Evolutionary conservation across 169 alveolate genomes (phyloP).

Genomic region (Eimeria brunetti): DNA sequence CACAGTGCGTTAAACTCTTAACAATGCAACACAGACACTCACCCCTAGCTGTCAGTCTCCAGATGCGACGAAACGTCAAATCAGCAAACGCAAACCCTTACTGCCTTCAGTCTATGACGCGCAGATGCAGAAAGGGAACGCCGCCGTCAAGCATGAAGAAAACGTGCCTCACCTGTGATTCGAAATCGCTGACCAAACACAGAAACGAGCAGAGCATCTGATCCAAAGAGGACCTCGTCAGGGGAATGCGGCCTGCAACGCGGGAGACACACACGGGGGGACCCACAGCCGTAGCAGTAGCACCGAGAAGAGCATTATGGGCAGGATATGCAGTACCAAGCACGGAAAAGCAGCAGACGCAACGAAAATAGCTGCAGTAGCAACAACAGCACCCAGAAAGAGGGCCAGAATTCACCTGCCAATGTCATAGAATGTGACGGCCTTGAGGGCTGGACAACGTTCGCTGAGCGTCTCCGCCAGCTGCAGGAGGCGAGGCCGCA

Average conservation of each 20-base stretch:
- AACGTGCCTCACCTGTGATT: slow-evolving; percentile 30
- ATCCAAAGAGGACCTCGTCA: slow-evolving; percentile 24
- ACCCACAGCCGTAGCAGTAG: background rate
- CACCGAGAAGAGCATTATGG: background rate
- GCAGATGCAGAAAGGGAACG: background rate
- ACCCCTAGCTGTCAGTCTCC: background rate
- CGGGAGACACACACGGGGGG: background rate
- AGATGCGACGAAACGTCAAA: background rate
- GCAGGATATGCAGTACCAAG: background rate
- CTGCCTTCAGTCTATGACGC: background rate
- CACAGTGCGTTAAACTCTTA: background rate
- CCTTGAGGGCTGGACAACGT: slow-evolving; percentile 26
- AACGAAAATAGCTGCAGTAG: background rate
- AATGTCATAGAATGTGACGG: slow-evolving; percentile 46
- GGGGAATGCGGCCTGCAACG: slow-evolving; percentile 47
- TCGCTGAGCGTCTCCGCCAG: slow-evolving; percentile 10
- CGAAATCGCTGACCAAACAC: slow-evolving; percentile 27
- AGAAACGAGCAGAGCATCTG: slow-evolving; percentile 8
- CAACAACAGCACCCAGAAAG: background rate
- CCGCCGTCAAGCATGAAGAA: background rate
- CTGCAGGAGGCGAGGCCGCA: background rate
- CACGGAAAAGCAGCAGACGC: background rate
- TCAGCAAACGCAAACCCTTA: background rate
- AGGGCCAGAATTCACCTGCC: slow-evolving; percentile 9
- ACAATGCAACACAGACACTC: background rate